Percentiles rank a stretch among this genome's conserved stretches.
Evolutionary conservation across 176 grass and related monocot genomes (phyloP).

Genomic region (Canna indica): DNA sequence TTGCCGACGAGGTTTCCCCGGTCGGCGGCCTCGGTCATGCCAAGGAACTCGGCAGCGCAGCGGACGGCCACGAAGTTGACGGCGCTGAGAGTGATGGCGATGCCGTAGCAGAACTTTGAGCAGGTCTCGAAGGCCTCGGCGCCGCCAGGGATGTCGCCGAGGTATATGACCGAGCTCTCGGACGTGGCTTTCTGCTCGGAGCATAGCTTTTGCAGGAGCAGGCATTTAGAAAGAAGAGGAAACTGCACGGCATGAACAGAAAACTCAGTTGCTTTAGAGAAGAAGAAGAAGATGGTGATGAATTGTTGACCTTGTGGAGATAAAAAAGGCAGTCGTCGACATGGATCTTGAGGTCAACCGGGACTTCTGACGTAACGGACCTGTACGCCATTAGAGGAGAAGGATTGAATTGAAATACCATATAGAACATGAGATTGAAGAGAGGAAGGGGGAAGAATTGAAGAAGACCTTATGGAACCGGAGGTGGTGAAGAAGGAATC

Average conservation of each 20-base stretch:
- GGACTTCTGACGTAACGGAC: slow-evolving; percentile 79
- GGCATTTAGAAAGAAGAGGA: slow-evolving; percentile 82
- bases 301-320: slow-evolving; percentile 72
- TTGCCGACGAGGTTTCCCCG: slow-evolving; percentile 62
- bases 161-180: slow-evolving; percentile 30
- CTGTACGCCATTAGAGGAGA: slow-evolving; percentile 18
- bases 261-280: background rate
- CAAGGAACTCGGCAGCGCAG: slow-evolving; percentile 67
- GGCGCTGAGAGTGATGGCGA: slow-evolving; percentile 71
- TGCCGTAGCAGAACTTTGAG: slow-evolving; percentile 93
- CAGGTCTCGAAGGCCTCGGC: slow-evolving; percentile 74
- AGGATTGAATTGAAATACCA: background rate
- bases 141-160: slow-evolving; percentile 55
- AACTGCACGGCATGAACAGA: slow-evolving; percentile 47
- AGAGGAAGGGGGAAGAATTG: background rate
- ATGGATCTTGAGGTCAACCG: slow-evolving; percentile 75
- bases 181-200: slow-evolving; percentile 30
- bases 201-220: slow-evolving; percentile 66
- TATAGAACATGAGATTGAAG: background rate
- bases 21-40: slow-evolving; percentile 72
- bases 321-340: slow-evolving; percentile 51
- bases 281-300: background rate
- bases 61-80: slow-evolving; percentile 57
- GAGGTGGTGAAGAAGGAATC: slow-evolving; percentile 79
- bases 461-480: slow-evolving; percentile 35